Base-by-base conservation (phyloP, 2,329 filamentous ascomycete species). In the Ascochyta rabiei region DNA sequence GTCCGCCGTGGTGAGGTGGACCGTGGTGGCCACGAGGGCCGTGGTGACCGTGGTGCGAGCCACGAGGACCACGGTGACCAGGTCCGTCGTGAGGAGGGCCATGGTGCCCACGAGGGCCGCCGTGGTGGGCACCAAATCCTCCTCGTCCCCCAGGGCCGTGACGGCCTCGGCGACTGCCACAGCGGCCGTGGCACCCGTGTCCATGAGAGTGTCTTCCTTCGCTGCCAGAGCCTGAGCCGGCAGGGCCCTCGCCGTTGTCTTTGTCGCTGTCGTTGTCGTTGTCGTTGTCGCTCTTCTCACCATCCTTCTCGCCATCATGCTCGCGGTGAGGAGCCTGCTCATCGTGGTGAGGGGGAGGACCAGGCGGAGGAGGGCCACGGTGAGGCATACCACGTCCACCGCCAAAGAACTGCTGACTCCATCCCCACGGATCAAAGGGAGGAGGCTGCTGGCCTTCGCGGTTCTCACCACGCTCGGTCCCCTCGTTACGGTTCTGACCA, bases 351-450 rank as follows among this genome's bases (percentile, higher is more conserved):
- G 53, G 45, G 39, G 62, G 49, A 18, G 62, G 64, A 19, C 64
- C 66, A 40, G 63, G 65, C 8, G 65, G 67, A 50, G 68, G 68
- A 10, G 69, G 67, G 15, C 68, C 69, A 34, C 63, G 71, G 53
- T 70, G 66, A 38, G 70, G 65, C 44, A 72, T 58, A 10, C 55
- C 69, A 34, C 58, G 57, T 30, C 53, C 53, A 28, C 66, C 66
- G 24, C 67, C 65, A 18, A 68, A 68, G 50, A 68, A 57, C 16
- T 70, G 66, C 10, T 67, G 67, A 50, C 71, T 66, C 70, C 72
- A 77, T 53, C 68, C 72, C 60, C 74, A 71, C 15, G 67, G 67
- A 33, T 63, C 63, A 60, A 71, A 66, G 51, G 62, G 48, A 46
- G 64, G 60, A 4, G 61, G 46, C 6, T n/a, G 47, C 7, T 58